These are phyloP conservation scores for Fusarium dimerum DNA, from an alignment of 2,329 filamentous ascomycete species.

Conservation along the genomic window DNA sequence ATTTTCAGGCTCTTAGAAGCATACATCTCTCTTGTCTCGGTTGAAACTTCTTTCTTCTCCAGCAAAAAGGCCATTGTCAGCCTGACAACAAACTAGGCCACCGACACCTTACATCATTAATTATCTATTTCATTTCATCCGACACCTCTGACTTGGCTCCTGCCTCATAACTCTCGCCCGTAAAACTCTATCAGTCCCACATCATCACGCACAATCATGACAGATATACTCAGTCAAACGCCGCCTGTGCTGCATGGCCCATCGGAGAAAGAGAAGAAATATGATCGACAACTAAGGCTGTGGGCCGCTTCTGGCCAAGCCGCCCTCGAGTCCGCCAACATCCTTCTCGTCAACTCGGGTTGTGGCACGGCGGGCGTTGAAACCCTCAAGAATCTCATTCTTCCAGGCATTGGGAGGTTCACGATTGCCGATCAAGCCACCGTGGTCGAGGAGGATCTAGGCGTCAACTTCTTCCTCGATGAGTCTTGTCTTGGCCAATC, in stretches of 20 bases:
- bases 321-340: conserved; percentile 85
- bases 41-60: too few species aligned
- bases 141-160: too few species aligned
- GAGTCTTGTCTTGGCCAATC: conserved; percentile 73
- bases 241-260: conserved; percentile 47
- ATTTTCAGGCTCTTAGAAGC: too few species aligned
- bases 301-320: conserved; percentile 93
- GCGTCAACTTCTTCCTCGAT: conserved; percentile 96
- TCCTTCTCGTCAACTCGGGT: conserved; percentile 87
- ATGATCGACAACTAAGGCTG: conserved; percentile 90
- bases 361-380: conserved; percentile 87
- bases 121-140: too few species aligned
- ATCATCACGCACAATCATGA: conserved; percentile 22
- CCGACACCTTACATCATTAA: too few species aligned
- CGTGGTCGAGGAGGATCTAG: conserved; percentile 82
- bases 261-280: conserved; percentile 71
- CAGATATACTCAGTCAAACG: conserved; percentile 33
- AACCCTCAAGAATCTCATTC: conserved; percentile 93
- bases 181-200: background rate
- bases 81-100: too few species aligned
- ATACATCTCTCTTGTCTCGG: too few species aligned
- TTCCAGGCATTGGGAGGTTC: conserved; percentile 90
- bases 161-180: too few species aligned
- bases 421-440: conserved; percentile 81
- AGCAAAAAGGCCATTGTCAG: too few species aligned